phyloP scores from a whole-genome alignment of 1,284 basidiomycete species.

The Apiotrichum akiyoshidainum region DNA sequence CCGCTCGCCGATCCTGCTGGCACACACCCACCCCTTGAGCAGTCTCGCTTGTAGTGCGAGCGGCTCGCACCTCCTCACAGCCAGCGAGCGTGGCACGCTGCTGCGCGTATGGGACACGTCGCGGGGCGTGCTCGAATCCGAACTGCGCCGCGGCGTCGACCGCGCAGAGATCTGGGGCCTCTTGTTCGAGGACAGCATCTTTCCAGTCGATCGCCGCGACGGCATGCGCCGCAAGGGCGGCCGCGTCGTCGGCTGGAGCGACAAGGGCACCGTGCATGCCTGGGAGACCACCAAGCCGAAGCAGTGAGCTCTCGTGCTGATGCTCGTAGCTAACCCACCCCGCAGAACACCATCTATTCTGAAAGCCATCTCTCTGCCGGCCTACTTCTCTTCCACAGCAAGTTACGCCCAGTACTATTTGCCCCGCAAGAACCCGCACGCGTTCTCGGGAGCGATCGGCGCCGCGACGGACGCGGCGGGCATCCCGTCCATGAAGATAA shows the following conservation, averaged over 20 bases:
- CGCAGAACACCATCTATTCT: constrained; percentile 52
- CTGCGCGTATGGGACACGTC: constrained; percentile 82
- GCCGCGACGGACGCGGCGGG: constrained; percentile 49
- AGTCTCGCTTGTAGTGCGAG: constrained; percentile 73
- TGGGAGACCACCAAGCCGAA: constrained; percentile 48
- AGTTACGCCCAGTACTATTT: constrained; percentile 90
- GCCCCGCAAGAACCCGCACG: constrained; percentile 56
- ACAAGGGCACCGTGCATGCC: constrained; percentile 92
- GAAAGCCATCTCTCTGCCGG: constrained; percentile 70
- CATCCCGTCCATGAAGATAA: constrained; percentile 30
- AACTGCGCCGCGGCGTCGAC: constrained; percentile 82
- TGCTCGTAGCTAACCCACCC: background rate
- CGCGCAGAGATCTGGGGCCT: constrained; percentile 89
- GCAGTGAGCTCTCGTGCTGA: background rate
- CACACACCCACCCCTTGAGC: constrained; percentile 75
- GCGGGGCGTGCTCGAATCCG: constrained; percentile 71
- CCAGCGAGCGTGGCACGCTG: constrained; percentile 79
- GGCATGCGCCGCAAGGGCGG: constrained; percentile 24
- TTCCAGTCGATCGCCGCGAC: constrained; percentile 68
- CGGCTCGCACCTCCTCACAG: constrained; percentile 77
- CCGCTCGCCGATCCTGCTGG: constrained; percentile 68
- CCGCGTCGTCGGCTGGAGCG: constrained; percentile 62
- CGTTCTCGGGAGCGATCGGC: constrained; percentile 39
- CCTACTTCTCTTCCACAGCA: constrained; percentile 90
- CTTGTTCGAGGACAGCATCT: constrained; percentile 43